Base-by-base conservation (phyloP, 2,329 filamentous ascomycete species). In the Bipolaris gigantea region DNA sequence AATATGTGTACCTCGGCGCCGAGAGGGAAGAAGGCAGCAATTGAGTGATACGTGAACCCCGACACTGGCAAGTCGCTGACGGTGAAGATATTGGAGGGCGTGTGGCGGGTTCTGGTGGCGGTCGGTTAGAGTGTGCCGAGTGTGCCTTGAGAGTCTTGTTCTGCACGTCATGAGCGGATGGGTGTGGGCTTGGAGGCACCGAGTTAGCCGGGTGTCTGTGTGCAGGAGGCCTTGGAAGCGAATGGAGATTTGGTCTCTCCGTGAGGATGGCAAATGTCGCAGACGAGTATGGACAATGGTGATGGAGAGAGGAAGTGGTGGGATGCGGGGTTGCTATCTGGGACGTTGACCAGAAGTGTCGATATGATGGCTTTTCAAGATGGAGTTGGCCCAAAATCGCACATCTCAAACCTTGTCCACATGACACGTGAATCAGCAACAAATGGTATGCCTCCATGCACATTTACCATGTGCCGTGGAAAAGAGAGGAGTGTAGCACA, bases 131-230 rank as follows among this genome's bases (percentile, higher is more conserved):
- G 9, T 16, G 41, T 47, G 50, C 55, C 48, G 48, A 63, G 51
- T 61, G 38, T 63, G 61, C 59, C 59, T 63, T 55, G 57, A 48
- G 36, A 25, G 27, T 15, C 33, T 13, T 9, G 32, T 35, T 43
- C 55, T 40, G 51, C 23, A 65, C 60, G 61, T 65, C 64, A 67
- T 63, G 55, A 63, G 59, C 50, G 45, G 48, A 57, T 50, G 45
- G 44, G 53, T 41, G 39, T 18, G 47, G 30, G 42, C 36, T 50
- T 56, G 53, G 36, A 11, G 50, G 30, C 40, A 43, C 62, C 64
- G 62, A 59, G 45, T 56, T 64, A 65, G 55, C 64, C 64, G 63
- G 63, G 25, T 27, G 25, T 30, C 19, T 47, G 46, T 47, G 40
- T 53, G 56, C 48, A 54, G 62, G 57, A 40, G 57, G 61, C 60